Evolutionary conservation across 306 rosid species (phyloP), one percentile per base, ranked within the genome.

Genomic region (Chamaecrista fasciculata): DNA sequence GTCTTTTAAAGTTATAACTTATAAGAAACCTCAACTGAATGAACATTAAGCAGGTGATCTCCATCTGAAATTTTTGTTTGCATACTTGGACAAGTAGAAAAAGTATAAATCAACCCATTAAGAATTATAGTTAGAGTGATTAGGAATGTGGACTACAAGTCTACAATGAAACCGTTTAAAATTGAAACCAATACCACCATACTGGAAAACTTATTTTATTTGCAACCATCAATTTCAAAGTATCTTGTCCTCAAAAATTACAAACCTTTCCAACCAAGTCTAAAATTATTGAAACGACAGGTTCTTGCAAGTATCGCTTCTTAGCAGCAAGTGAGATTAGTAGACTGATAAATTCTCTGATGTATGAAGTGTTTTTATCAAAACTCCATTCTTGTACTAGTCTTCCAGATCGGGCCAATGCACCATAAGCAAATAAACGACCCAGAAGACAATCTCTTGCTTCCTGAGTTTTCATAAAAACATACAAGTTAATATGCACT

Each of bases 221-320:
- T 25, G 11, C 44, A 31, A 2, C 8, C 48, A 70, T 36, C 47
- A 59, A 33, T 23, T 57, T 15, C 7, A 52, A 46, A 23, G 43
- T 33, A 40, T 62, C 66, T 4, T 2, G 20, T 69, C 36, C 43
- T 40, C 58, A 51, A 14, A 55, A 78, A 23, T 21, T 60, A 69
- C 67, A 69, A 79, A 94, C 97, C 92, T 86, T 82, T 73, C 87
- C 95, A 73, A 87, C 71, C 80, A 87, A 76, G 70, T 88, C 87
- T 48, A 87, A 48, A 81, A 94, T 81, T 52, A 94, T 78, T 56
- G 88, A 79, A 66, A 91, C 89, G n/a, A 78, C 88, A 40, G 99
- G 96, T 70, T 94, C 97, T 83, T 91, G 99, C 88, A 94, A 85
- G 87, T 91, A 94, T 42, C 91, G 86, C 82, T 91, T 94, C 74